phyloP scores from a whole-genome alignment of 2,329 filamentous ascomycete species.

The Blumeriella jaapii region DNA sequence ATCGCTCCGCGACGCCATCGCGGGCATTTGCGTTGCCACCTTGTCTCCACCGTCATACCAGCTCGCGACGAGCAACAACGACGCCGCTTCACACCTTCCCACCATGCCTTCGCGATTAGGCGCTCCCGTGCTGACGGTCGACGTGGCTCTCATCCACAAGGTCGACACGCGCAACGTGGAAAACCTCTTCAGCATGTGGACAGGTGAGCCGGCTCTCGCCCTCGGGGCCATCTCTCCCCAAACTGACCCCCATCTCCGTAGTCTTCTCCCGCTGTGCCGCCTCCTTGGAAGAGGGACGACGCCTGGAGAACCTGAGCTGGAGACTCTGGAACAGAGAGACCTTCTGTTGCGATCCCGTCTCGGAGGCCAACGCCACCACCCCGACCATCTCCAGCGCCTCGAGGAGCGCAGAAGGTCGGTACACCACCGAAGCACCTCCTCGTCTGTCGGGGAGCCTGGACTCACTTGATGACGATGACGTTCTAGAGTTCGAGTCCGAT shows the following conservation, averaged over 20 bases:
- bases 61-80: no score
- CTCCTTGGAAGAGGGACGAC: constrained; percentile 82
- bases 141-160: constrained; percentile 84
- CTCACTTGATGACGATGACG: constrained; percentile 59
- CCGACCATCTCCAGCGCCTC: constrained; percentile 29
- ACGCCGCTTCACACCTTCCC: constrained; percentile 21
- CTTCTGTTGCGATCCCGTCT: constrained; percentile 66
- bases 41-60: constrained; percentile 20
- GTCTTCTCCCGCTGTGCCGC: constrained; percentile 93
- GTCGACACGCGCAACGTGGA: constrained; percentile 88
- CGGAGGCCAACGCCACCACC: constrained; percentile 36
- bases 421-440: constrained; percentile 51
- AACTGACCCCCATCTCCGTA: constrained; percentile 29
- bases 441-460: constrained; percentile 70
- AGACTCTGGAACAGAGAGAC: constrained; percentile 89
- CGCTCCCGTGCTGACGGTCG: constrained; percentile 80
- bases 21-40: constrained; percentile 21
- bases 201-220: constrained; percentile 48
- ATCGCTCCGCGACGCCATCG: constrained; percentile 23
- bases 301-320: constrained; percentile 94
- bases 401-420: constrained; percentile 24
- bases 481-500: constrained; percentile 39
- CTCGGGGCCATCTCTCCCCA: neutral
- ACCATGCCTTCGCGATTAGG: constrained; percentile 74
- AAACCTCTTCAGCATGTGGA: constrained; percentile 95